These are phyloP conservation scores for Trifolium repens DNA, from an alignment of 306 rosid genomes.

Conservation along the genomic window DNA sequence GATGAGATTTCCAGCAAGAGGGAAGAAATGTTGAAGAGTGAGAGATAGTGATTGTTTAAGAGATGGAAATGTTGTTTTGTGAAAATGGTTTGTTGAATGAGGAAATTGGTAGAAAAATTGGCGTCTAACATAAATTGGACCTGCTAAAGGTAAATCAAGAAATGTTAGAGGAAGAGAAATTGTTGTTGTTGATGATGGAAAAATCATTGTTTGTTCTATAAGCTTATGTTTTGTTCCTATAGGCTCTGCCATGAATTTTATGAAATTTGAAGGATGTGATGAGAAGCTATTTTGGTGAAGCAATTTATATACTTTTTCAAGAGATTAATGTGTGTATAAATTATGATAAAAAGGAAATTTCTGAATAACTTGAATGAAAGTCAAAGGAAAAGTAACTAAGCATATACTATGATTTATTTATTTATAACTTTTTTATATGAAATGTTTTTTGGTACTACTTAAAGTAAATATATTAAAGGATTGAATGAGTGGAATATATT, in stretches of 20 bases:
- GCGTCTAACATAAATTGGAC: conserved; percentile 46
- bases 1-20: conserved; percentile 46
- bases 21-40: conserved; percentile 41
- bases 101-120: conserved; percentile 59
- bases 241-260: background rate
- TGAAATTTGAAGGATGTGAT: background rate
- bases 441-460: too few species aligned
- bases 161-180: conserved; percentile 51
- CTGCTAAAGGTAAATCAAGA: conserved; percentile 56
- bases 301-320: background rate
- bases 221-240: background rate
- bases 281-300: background rate
- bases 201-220: conserved; percentile 35
- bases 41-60: conserved; percentile 59
- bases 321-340: background rate
- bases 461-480: too few species aligned
- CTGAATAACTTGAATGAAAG: background rate
- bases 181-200: conserved; percentile 7
- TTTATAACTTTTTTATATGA: too few species aligned
- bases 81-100: conserved; percentile 37
- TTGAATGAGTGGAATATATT: background rate
- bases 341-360: background rate
- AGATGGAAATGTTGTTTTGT: conserved; percentile 40
- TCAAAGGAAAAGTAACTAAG: background rate
- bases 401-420: background rate